Evolutionary conservation across 2,329 filamentous ascomycete genomes (phyloP), one percentile per base, ranked within the genome.

Genomic region (Epichloe coenophiala): DNA sequence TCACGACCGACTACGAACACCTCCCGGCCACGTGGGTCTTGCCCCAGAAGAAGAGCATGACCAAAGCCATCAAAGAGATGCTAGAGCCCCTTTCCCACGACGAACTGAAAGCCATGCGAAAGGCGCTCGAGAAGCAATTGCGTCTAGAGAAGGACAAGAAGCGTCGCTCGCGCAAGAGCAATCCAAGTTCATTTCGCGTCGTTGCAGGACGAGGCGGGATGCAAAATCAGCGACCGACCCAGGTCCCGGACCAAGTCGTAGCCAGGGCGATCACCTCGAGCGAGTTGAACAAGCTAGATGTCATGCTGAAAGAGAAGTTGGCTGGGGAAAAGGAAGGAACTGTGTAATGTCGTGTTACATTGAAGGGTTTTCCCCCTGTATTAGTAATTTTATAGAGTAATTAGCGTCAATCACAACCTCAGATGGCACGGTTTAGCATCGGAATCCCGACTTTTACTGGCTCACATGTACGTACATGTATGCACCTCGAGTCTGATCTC

Each of bases 31-130:
- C 56, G 3, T 64, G 60, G 52, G 52, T 57, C 11, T 23, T 60
- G 12, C 57, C 58, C 40, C 51, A 54, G 31, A 58, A 51, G 47
- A 47, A 57, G 36, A 60, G 61, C 47, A 55, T 64, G n/a, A 58
- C 53, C 36, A 55, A 56, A 39, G 63, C 63, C 5, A 58, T 64
- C 7, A 59, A 59, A 48, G 58, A 61, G 19, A 51, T 63, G 27
- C 54, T 68, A 3, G 54, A 56, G 48, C 58, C 55, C 3, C 55
- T 68, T 27, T 60, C 64, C 8, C 59, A 64, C 38, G 48, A 54
- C 5, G 60, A 68, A 49, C 58, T 68, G 15, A 54, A 49, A 15
- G 50, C 45, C 12, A 62, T 63, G 59, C 54, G 55, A 27, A 54
- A 51, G 37, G 47, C 50, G 3, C 51, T 62, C 33, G 54, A 56